Conservation (phyloP, 2,329 filamentous ascomycete genomes). For the Fusarium staphyleae region DNA sequence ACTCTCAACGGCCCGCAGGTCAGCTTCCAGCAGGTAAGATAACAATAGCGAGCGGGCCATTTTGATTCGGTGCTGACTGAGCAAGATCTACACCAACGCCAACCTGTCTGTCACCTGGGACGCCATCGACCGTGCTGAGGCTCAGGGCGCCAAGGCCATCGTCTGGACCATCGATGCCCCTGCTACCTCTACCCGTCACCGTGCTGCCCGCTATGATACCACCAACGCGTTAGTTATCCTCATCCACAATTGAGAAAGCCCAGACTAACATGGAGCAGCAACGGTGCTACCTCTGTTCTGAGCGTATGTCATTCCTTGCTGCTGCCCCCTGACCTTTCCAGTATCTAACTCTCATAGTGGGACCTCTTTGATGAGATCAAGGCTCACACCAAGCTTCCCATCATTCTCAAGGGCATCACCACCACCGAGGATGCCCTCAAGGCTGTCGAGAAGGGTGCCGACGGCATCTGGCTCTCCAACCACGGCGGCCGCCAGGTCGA, state of each 20-base stretch:
- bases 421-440: slow-evolving; percentile 48
- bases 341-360: slow-evolving; percentile 25
- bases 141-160: slow-evolving; percentile 47
- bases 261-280: slow-evolving; percentile 20
- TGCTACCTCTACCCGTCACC: slow-evolving; percentile 33
- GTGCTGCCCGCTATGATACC: slow-evolving; percentile 39
- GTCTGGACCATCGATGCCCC: slow-evolving; percentile 49
- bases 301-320: slow-evolving; percentile 16
- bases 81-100: slow-evolving; percentile 43
- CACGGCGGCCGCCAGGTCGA: slow-evolving; percentile 53
- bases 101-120: slow-evolving; percentile 47
- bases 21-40: slow-evolving; percentile 45
- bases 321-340: not conserved
- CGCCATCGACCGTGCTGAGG: slow-evolving; percentile 44
- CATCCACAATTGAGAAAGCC: no score
- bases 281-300: slow-evolving; percentile 33
- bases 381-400: slow-evolving; percentile 45
- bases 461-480: slow-evolving; percentile 52
- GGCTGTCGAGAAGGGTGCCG: slow-evolving; percentile 44
- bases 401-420: slow-evolving; percentile 50
- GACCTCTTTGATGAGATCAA: slow-evolving; percentile 42
- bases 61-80: not conserved
- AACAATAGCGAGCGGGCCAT: not conserved
- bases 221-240: slow-evolving; percentile 32
- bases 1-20: slow-evolving; percentile 40